Evolutionary conservation across 2,329 filamentous ascomycete species (phyloP).

Genomic region (Cordyceps farinosa): DNA sequence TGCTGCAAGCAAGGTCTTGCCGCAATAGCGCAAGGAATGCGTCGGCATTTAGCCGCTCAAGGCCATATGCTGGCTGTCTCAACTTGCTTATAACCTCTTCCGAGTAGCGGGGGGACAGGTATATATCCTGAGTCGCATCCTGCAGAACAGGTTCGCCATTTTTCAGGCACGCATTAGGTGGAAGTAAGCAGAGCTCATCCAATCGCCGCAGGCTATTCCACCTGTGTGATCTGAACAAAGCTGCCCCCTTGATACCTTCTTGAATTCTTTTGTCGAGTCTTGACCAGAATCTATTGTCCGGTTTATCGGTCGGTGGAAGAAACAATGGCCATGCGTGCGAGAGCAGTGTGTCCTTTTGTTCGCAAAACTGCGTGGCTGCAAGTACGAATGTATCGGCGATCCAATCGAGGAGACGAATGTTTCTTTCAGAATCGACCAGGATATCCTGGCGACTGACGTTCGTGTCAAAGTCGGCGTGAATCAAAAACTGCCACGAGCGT

Average conservation of each 20-base stretch:
- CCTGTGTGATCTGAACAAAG: constrained; percentile 20
- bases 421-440: constrained; percentile 35
- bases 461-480: constrained; percentile 50
- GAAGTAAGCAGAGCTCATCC: too few relatives aligned
- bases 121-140: constrained; percentile 10
- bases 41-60: not conserved
- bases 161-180: too few relatives aligned
- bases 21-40: not conserved
- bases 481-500: too few relatives aligned
- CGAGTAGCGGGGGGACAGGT: not conserved
- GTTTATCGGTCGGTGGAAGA: constrained; percentile 31
- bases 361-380: constrained; percentile 37
- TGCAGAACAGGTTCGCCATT: constrained; percentile 19
- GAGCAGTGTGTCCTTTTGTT: too few relatives aligned
- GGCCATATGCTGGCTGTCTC: not conserved
- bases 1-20: not conserved
- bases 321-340: constrained; percentile 50
- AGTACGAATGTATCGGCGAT: constrained; percentile 38
- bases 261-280: constrained; percentile 26
- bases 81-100: not conserved
- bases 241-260: constrained; percentile 15
- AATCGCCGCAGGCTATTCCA: too few relatives aligned
- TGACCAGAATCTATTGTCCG: constrained; percentile 27
- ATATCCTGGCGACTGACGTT: constrained; percentile 43
- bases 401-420: constrained; percentile 32